Evolutionary conservation across 345 rosid species (phyloP), one percentile per base, ranked within the genome.

Genomic region (Garcia nutans): DNA sequence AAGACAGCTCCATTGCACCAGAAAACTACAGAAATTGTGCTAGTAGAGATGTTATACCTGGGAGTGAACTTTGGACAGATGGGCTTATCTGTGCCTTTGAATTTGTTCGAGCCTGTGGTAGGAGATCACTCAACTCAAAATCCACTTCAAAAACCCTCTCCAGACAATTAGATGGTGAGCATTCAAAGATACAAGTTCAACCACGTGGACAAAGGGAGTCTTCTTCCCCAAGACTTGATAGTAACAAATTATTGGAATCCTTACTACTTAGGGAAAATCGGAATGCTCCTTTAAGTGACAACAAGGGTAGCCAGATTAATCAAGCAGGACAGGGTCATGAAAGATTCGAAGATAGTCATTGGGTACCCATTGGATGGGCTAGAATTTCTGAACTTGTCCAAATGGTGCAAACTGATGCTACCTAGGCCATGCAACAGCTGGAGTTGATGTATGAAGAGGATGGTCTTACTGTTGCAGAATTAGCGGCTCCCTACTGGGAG

Each of bases 401-500:
- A 74, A 85, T 77, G 42, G 88, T 88, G 72, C 91, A 93, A 85
- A 86, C 85, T 60, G 91, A 92, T 61, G 87, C 82, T 6, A 88
- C 80, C 64, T 96, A 97, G 98, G 80, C 89, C 26, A 42, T 82
- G 1, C 85, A 87, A 76, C 85, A 77, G 26, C 65, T 86, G 31
- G 92, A 87, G 16, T 60, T 87, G 45, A 68, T 85, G 65, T 89
- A 87, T 79, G 87, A 84, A 7, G 94, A 87, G 82, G 88, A 86
- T 24, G 90, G 80, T 73, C 73, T 90, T n/a, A 88, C 93, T 1
- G 92, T 87, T 45, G 96, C 98, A 70, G 99, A 96, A 82, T 82
- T 96, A 89, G 99, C 96, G 5, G 90, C 96, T 67, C 98, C 99
- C 0, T 96, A 90, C 42, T 96, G 99, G 99, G 98, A 92, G 78